Evolutionary conservation across 805 yeast genomes (phyloP).

Genomic region (Wickerhamomyces queroliae): DNA sequence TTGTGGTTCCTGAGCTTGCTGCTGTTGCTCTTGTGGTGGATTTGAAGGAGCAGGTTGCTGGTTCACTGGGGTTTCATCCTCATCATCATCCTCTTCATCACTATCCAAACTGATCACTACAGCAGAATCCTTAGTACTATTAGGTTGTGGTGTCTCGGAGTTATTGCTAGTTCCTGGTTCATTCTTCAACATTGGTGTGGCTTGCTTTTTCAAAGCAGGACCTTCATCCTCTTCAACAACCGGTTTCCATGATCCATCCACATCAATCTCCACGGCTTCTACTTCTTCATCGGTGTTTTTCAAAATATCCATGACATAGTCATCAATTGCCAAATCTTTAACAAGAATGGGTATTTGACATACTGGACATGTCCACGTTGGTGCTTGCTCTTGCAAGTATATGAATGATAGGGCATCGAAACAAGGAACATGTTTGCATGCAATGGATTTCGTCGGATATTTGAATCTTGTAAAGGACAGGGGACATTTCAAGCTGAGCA

Average conservation of each 20-base stretch:
- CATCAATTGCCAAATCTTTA: constrained; percentile 65
- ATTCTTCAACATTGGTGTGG: constrained; percentile 1
- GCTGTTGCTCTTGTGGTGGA: background rate
- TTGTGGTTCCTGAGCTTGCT: constrained; percentile 7
- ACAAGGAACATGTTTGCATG: constrained; percentile 81
- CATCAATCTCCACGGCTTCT: constrained; percentile 59
- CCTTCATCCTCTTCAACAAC: constrained; percentile 22
- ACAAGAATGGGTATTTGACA: constrained; percentile 52
- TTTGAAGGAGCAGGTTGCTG: background rate
- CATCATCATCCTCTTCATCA: constrained; percentile 32
- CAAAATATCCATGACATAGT: constrained; percentile 62
- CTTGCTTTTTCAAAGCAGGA: constrained; percentile 5
- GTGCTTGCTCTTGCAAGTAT: constrained; percentile 69
- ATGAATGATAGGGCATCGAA: constrained; percentile 77
- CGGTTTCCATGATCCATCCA: constrained; percentile 71
- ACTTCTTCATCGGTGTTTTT: constrained; percentile 44
- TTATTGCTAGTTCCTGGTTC: background rate
- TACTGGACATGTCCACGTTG: constrained; percentile 87
- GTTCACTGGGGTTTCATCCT: too few species aligned
- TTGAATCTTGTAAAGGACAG: constrained; percentile 64
- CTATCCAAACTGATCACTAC: constrained; percentile 47
- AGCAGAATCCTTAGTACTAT: constrained; percentile 17
- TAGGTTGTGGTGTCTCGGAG: background rate
- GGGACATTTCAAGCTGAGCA: constrained; percentile 73
- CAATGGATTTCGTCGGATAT: constrained; percentile 63